Conservation (phyloP, 306 rosid species). For the Trichosanthes cucumerina region DNA sequence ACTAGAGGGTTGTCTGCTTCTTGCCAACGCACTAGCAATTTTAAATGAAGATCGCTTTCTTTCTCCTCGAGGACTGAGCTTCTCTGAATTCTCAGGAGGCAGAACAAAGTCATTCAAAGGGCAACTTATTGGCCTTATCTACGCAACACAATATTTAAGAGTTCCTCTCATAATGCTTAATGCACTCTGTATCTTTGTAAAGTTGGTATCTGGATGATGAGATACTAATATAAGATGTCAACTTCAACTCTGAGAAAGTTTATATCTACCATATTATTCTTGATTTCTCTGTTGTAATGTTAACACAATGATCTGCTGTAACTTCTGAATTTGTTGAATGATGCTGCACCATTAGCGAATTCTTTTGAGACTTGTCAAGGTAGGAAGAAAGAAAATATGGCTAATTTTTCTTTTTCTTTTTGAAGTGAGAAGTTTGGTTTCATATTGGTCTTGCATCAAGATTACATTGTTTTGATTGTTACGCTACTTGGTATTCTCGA, state of each 20-base stretch:
- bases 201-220: conserved; percentile 68
- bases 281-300: background rate
- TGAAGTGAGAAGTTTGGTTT: background rate
- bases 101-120: conserved; percentile 67
- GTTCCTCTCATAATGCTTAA: conserved; percentile 74
- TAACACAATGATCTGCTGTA: background rate
- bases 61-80: conserved; percentile 69
- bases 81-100: conserved; percentile 62
- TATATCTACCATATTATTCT: background rate
- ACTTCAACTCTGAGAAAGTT: background rate
- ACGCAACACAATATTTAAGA: conserved; percentile 73
- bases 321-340: background rate
- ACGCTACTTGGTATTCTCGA: background rate
- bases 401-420: background rate
- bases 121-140: conserved; percentile 73
- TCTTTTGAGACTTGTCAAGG: background rate
- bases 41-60: conserved; percentile 87
- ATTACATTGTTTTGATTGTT: background rate
- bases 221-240: background rate
- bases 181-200: conserved; percentile 44
- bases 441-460: background rate
- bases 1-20: conserved; percentile 72
- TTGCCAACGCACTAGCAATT: conserved; percentile 74
- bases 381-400: background rate
- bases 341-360: background rate